Conservation (phyloP, 2,329 filamentous ascomycete species). For the Metarhizium guizhouense region DNA sequence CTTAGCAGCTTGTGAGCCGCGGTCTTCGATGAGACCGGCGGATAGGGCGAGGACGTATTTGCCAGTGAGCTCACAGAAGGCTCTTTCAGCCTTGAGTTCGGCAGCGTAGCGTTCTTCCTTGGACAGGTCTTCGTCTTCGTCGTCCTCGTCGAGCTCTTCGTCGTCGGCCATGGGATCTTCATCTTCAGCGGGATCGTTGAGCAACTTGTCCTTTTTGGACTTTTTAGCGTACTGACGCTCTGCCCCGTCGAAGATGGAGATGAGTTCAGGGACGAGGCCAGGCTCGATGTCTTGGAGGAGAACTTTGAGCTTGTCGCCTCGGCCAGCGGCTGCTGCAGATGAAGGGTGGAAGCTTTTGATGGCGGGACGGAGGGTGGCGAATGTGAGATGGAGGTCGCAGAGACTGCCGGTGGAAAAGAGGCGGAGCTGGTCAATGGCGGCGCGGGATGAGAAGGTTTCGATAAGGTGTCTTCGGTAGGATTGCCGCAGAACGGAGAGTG, state of each 20-base stretch:
- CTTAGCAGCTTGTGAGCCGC: constrained; percentile 49
- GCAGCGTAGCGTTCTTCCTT: constrained; percentile 52
- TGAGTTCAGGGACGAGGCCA: constrained; percentile 56
- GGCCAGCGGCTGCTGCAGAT: constrained; percentile 13
- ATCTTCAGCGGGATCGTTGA: constrained; percentile 58
- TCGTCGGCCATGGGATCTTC: constrained; percentile 64
- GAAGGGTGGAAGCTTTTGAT: constrained; percentile 31
- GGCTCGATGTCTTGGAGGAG: constrained; percentile 61
- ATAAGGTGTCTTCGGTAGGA: constrained; percentile 55
- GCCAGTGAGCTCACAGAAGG: constrained; percentile 74
- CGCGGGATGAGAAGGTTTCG: constrained; percentile 56
- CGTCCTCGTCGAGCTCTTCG: constrained; percentile 42
- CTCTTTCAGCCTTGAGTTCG: constrained; percentile 71
- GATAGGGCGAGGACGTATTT: constrained; percentile 77
- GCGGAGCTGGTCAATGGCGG: constrained; percentile 68
- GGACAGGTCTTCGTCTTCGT: constrained; percentile 44
- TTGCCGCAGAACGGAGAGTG: constrained; percentile 45
- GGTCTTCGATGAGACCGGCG: constrained; percentile 63
- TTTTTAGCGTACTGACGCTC: constrained; percentile 73
- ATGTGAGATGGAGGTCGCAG: constrained; percentile 74
- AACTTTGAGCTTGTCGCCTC: constrained; percentile 21
- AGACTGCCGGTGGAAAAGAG: constrained; percentile 66
- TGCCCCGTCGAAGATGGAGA: constrained; percentile 66
- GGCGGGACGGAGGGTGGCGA: constrained; percentile 58
- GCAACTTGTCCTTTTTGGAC: constrained; percentile 43